Base-by-base conservation (phyloP, 352 stramenopile species). In the Phytophthora colocasiae region DNA sequence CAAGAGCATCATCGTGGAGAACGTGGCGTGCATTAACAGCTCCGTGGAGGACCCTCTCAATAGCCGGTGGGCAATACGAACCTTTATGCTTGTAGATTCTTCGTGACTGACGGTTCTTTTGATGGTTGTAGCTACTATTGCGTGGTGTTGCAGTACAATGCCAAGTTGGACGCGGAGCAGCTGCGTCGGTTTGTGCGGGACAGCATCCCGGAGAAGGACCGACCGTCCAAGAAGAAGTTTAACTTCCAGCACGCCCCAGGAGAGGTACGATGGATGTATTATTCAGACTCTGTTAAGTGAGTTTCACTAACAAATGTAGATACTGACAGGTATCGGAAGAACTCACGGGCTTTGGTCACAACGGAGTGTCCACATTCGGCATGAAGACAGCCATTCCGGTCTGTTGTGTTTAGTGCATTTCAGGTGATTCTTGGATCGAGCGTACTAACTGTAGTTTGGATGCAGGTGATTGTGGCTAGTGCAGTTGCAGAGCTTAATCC, bases 1-100 rank as follows among this genome's bases (percentile, higher is more conserved):
- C 74, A 97, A 97, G 73, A 96, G 85, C 60, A 97, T 97, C 58
- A 85, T 97, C 55, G 85, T 97, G 29, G 86, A 97, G 62, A 97
- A 97, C 71, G 89, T 85, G 48, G 76, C 85, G 54, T 95, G 81
- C 62, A 75, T 78, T 27, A 87, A 88, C 64, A 66, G 50, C 24
- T 75, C 77, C 19, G 63, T 79, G 1, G 74, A 89, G 31, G 81
- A 93, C 44, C 69, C 81, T 6, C 77, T 81, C 44, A 91, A 91
- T 55, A 90, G 83, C 49, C 69, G 81, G 81, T 91, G 38, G 48
- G 63, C 10, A 26, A 47, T 10, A 44, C 11, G 22, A 11, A 46
- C 1, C 9, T 31, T 1, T 9, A 6, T 19, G 10, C 4, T 6
- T 54, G 50, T 15, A 40, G 19, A 27, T 36, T 3, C 12, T 36